A percentile compares a stretch with the other conserved stretches of the same genome.
These are phyloP conservation scores for Fusarium euwallaceae DNA, from an alignment of 2,329 filamentous ascomycete species.

Conservation along the genomic window DNA sequence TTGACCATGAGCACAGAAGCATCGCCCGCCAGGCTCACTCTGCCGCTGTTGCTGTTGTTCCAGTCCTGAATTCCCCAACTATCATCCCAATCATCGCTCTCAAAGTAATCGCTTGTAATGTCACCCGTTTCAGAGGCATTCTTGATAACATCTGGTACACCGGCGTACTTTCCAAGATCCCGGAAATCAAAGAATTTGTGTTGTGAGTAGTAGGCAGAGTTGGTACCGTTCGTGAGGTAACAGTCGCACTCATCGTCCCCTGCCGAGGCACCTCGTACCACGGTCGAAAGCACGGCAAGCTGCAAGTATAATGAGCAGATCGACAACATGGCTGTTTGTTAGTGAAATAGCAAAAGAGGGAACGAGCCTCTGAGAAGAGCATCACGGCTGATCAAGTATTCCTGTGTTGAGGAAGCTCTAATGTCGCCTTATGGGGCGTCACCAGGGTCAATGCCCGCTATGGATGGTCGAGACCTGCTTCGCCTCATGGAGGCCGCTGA, in stretches of 20 bases:
- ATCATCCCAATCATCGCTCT: conserved; percentile 50
- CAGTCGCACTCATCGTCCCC: conserved; percentile 58
- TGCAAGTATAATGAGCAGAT: conserved; percentile 10
- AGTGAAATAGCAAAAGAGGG: neutral
- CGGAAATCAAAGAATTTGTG: conserved; percentile 67
- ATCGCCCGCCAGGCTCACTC: conserved; percentile 43
- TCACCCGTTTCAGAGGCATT: conserved; percentile 46
- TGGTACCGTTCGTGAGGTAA: conserved; percentile 62
- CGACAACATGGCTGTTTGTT: conserved; percentile 16
- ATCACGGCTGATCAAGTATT: neutral
- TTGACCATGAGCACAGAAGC: conserved; percentile 55
- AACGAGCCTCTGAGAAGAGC: neutral
- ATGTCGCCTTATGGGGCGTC: conserved; percentile 6
- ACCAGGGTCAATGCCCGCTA: conserved; percentile 14
- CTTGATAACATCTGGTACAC: conserved; percentile 50
- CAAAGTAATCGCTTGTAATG: conserved; percentile 57
- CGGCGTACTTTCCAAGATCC: conserved; percentile 55
- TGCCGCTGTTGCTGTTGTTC: conserved; percentile 56
- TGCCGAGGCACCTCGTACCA: conserved; percentile 13
- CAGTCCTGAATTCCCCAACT: conserved; percentile 57
- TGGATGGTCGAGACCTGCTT: conserved; percentile 34
- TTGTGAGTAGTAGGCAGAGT: conserved; percentile 57
- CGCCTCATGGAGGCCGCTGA: conserved; percentile 38
- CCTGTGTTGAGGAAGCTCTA: neutral
- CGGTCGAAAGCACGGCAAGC: conserved; percentile 15